Evolutionary conservation across 2,329 filamentous ascomycete genomes (phyloP).

Genomic region (Ophiostoma himal-ulmi): DNA sequence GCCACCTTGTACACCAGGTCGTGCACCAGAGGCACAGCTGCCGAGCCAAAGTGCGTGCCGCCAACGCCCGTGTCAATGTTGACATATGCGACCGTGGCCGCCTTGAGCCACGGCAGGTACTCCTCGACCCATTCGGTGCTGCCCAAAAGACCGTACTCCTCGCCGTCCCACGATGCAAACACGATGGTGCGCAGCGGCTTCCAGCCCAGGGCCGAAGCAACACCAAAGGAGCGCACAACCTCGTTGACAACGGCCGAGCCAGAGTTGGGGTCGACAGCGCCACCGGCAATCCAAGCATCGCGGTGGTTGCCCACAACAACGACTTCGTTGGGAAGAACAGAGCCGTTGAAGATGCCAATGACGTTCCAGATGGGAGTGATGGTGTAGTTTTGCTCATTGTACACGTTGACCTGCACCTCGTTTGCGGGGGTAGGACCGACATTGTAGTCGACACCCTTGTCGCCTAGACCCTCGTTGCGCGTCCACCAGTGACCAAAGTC

Average conservation of each 20-base stretch:
- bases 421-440: conserved; percentile 73
- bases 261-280: conserved; percentile 74
- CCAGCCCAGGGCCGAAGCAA: conserved; percentile 66
- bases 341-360: conserved; percentile 86
- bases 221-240: conserved; percentile 66
- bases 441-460: conserved; percentile 79
- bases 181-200: conserved; percentile 85
- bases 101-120: conserved; percentile 71
- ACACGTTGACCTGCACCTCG: conserved; percentile 60
- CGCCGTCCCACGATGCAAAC: conserved; percentile 76
- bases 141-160: conserved; percentile 81
- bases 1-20: conserved; percentile 64
- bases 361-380: conserved; percentile 85
- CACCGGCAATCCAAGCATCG: conserved; percentile 67
- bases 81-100: conserved; percentile 70
- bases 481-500: conserved; percentile 69
- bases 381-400: conserved; percentile 75
- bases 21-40: conserved; percentile 71
- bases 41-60: conserved; percentile 57
- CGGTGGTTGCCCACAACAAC: conserved; percentile 80
- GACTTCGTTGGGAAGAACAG: conserved; percentile 69
- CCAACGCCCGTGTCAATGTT: conserved; percentile 74
- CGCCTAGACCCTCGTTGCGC: conserved; percentile 62
- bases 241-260: conserved; percentile 77
- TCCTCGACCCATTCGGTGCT: conserved; percentile 94